Evolutionary conservation across 1,284 basidiomycete species (phyloP).

Genomic region (Thelephora terrestris): DNA sequence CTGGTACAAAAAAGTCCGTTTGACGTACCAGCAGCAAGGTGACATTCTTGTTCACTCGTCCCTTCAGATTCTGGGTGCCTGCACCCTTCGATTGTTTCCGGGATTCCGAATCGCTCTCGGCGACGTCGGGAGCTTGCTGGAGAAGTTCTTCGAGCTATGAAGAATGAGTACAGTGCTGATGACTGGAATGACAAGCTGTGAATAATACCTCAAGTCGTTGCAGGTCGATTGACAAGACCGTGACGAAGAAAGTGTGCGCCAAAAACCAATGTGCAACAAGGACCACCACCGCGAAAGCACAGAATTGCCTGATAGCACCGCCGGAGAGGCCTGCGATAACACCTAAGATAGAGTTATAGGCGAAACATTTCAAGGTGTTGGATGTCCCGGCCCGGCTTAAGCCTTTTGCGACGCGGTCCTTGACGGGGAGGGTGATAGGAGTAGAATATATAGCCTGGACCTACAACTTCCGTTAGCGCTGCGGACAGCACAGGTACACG

Average conservation of each 20-base stretch:
- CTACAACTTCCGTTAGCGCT: conserved; percentile 25
- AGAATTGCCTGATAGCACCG: conserved; percentile 87
- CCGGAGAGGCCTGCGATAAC: conserved; percentile 70
- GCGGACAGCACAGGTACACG: conserved; percentile 3
- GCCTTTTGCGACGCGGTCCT: conserved; percentile 86
- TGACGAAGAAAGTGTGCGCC: conserved; percentile 86
- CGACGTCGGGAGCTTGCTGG: conserved; percentile 40
- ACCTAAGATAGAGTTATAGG: conserved; percentile 77
- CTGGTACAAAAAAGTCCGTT: background rate
- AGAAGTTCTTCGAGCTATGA: conserved; percentile 67
- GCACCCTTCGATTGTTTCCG: conserved; percentile 24
- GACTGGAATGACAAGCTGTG: background rate
- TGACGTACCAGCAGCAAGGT: conserved; percentile 64
- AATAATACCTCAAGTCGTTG: conserved; percentile 70
- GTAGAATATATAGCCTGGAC: conserved; percentile 87
- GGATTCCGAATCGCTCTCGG: conserved; percentile 18
- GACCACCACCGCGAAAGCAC: conserved; percentile 88
- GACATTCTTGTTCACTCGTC: conserved; percentile 71
- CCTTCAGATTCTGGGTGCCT: conserved; percentile 40
- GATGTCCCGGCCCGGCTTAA: conserved; percentile 82
- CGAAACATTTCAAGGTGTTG: conserved; percentile 85
- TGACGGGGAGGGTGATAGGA: conserved; percentile 82
- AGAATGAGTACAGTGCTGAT: background rate
- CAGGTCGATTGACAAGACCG: conserved; percentile 84
- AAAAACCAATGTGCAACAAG: conserved; percentile 95